Base-by-base conservation (phyloP, 345 rosid species). In the Pistacia vera region DNA sequence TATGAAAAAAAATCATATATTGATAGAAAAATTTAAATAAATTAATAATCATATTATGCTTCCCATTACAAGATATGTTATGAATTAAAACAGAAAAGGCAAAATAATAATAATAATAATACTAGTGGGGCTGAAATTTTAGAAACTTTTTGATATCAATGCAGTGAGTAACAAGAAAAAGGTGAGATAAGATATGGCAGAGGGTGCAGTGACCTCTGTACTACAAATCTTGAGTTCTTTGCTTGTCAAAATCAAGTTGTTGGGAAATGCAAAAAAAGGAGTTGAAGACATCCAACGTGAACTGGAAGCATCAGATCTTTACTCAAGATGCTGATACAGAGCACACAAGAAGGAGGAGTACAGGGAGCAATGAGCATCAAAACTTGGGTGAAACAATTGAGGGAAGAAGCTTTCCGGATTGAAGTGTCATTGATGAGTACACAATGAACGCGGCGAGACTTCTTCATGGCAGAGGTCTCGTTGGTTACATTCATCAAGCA, bases 351-450 rank as follows among this genome's bases (percentile, higher is more conserved):
- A 22, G 62, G 14, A 2, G 56, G 58, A 10, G 33, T 48, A 12
- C 60, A 38, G 68, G 36, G 2, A 5, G 4, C 5, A 49, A 52
- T 14, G 30, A 18, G 79, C 3, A 0, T 38, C 41, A 38, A 4
- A 2, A 38, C 41, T 4, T 38, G 41, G 41, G 41, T 38, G 3
- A 38, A 38, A 38, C 41, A 38, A 38, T 2, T 38, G 4, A 38
- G 41, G 41, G 41, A 38, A 4, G 41, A 38, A 38, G 41, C 41
- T 38, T 38, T 2, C 3, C 41, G 2, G 4, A 38, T 38, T 38
- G 41, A 38, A 38, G 82, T 75, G 71, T 70, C 16, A 56, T 79
- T 2, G 79, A 79, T 55, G 75, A 75, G 20, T 70, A 44, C 72
- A 20, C 30, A 70, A 58, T 54, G 44, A 70, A 30, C 14, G 28